Evolutionary conservation across 176 grass and related monocot species (phyloP).

Genomic region (Oryza meyeriana): DNA sequence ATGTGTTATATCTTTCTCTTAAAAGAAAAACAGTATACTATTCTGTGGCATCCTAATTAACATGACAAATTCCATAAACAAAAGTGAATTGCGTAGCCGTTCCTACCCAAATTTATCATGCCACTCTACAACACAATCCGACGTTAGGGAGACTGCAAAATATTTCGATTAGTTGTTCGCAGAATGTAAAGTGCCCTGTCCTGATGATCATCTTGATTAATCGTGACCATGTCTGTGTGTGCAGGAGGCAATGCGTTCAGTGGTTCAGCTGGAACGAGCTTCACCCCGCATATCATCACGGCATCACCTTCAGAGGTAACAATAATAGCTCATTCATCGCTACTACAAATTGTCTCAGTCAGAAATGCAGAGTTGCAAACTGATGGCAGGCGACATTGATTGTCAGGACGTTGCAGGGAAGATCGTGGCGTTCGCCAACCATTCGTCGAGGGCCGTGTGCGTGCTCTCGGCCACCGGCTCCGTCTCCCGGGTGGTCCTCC

Average conservation of each 20-base stretch:
- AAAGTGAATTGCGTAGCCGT: not conserved
- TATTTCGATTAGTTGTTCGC: not conserved
- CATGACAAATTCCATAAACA: not conserved
- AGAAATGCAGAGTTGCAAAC: not conserved
- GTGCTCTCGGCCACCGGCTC: slow-evolving; percentile 81
- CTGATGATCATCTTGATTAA: not conserved
- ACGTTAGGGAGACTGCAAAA: too few species aligned
- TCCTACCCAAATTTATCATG: not conserved
- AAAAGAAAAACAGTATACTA: not conserved
- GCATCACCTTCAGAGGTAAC: slow-evolving; percentile 61
- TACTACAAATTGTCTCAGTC: not conserved
- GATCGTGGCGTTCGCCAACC: slow-evolving; percentile 57
- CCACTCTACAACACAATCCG: not conserved
- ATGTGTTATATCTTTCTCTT: not conserved
- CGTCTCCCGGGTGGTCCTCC: slow-evolving; percentile 62
- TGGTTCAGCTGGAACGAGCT: slow-evolving; percentile 78
- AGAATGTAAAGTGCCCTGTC: not conserved
- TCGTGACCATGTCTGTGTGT: not conserved
- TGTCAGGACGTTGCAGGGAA: slow-evolving; percentile 63
- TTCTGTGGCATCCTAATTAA: not conserved
- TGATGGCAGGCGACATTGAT: not conserved
- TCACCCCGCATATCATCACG: slow-evolving; percentile 86
- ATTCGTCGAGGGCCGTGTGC: slow-evolving; percentile 63
- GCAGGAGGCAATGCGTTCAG: slow-evolving; percentile 61
- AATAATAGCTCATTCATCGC: not conserved